Conservation (phyloP, 768 basidiomycete genomes). For the Sarcomyxa edulis region DNA sequence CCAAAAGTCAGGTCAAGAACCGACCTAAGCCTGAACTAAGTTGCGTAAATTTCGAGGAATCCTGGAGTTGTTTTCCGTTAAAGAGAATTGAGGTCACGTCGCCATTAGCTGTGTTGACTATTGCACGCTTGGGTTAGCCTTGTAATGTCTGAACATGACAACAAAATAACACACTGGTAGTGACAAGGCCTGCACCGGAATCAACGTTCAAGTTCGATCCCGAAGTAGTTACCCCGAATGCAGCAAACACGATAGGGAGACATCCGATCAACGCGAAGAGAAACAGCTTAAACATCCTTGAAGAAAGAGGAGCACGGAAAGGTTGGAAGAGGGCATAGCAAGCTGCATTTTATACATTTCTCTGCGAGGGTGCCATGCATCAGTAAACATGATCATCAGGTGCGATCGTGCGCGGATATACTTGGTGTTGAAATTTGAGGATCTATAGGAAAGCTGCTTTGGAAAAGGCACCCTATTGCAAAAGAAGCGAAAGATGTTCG, state of each 20-base stretch:
- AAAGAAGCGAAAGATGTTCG: too few relatives aligned
- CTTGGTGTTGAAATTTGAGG: too few relatives aligned
- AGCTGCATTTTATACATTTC: conserved; percentile 7
- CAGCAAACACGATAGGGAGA: conserved; percentile 31
- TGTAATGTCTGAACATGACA: not conserved
- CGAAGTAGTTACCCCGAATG: conserved; percentile 40
- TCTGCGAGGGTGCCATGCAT: too few relatives aligned
- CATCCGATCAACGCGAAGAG: conserved; percentile 18
- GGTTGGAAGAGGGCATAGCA: not conserved
- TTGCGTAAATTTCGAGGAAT: conserved; percentile 38
- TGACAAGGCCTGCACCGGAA: conserved; percentile 38
- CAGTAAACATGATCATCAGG: too few relatives aligned
- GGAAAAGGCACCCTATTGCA: too few relatives aligned
- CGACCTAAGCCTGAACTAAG: conserved; percentile 41
- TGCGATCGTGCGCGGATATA: too few relatives aligned
- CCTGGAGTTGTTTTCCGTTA: conserved; percentile 42
- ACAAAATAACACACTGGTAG: conserved; percentile 30
- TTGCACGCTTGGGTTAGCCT: not conserved
- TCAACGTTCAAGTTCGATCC: conserved; percentile 35
- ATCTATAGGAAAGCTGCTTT: too few relatives aligned
- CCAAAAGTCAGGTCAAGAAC: conserved; percentile 1
- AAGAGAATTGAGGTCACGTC: conserved; percentile 41
- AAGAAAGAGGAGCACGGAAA: not conserved
- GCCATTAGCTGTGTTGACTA: conserved; percentile 37
- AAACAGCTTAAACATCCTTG: conserved; percentile 16